These are phyloP conservation scores for Pseudocercospora crystallina DNA, from an alignment of 2,329 filamentous ascomycete species.

Conservation along the genomic window DNA sequence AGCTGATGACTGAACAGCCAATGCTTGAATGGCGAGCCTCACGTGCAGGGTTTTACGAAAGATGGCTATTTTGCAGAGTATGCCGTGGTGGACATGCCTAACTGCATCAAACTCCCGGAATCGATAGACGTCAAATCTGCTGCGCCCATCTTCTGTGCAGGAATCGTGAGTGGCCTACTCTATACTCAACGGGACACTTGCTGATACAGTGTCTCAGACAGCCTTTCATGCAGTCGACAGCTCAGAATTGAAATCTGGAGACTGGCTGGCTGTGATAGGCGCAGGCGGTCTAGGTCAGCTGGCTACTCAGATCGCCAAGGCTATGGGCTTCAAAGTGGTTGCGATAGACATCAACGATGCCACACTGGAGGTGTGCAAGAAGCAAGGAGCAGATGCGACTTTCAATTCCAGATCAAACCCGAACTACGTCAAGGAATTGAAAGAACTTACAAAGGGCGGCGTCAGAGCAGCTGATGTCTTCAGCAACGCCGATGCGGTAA, in stretches of 20 bases:
- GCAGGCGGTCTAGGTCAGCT: slow-evolving; percentile 20
- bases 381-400: slow-evolving; percentile 19
- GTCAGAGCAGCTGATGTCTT: slow-evolving; percentile 21
- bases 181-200: not conserved
- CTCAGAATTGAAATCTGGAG: slow-evolving; percentile 17
- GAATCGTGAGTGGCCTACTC: slow-evolving; percentile 7
- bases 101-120: slow-evolving; percentile 18
- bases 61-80: slow-evolving; percentile 25
- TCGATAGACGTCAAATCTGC: slow-evolving; percentile 20
- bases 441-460: slow-evolving; percentile 17
- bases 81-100: slow-evolving; percentile 19
- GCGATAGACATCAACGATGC: slow-evolving; percentile 21
- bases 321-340: slow-evolving; percentile 17
- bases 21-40: slow-evolving; percentile 20
- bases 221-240: slow-evolving; percentile 23
- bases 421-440: slow-evolving; percentile 14
- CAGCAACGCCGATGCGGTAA: slow-evolving; percentile 21
- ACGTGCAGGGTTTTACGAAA: slow-evolving; percentile 20
- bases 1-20: not conserved
- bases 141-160: slow-evolving; percentile 20
- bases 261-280: slow-evolving; percentile 21
- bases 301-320: slow-evolving; percentile 22
- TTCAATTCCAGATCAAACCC: slow-evolving; percentile 18
- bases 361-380: slow-evolving; percentile 19
- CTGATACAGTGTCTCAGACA: slow-evolving; percentile 1